These are phyloP conservation scores for Irpex sp. DNA, from an alignment of 1,284 basidiomycete species.

Conservation along the genomic window DNA sequence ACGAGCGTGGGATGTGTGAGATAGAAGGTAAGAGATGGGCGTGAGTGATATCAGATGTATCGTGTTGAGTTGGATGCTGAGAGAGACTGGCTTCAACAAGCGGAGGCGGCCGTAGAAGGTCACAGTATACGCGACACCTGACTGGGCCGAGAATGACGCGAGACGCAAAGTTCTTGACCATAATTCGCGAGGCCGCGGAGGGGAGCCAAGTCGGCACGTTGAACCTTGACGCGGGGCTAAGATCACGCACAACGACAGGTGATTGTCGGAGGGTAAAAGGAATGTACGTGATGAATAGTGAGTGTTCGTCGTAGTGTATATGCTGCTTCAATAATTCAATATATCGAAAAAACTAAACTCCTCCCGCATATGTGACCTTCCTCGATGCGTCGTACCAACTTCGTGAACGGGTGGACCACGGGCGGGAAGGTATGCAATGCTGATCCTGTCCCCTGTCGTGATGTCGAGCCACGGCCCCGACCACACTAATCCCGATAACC, in stretches of 20 bases:
- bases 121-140: neutral
- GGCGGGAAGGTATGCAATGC: neutral
- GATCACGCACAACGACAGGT: neutral
- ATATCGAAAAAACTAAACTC: neutral
- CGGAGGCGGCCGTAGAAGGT: neutral
- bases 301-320: neutral
- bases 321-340: neutral
- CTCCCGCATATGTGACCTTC: neutral
- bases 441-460: neutral
- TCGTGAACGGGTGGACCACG: too few relatives aligned
- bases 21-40: neutral
- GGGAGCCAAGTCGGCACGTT: neutral
- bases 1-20: neutral
- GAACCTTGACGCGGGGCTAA: neutral
- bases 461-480: neutral
- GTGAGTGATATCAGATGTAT: too few relatives aligned
- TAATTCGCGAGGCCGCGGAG: neutral
- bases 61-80: too few relatives aligned
- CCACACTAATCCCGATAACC: neutral
- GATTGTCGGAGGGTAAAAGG: neutral
- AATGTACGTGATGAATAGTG: neutral
- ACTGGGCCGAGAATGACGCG: neutral
- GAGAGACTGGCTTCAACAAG: neutral
- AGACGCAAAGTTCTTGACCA: neutral
- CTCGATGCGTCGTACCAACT: too few relatives aligned